Evolutionary conservation across 2,329 filamentous ascomycete genomes (phyloP), one percentile per base, ranked within the genome.

Genomic region (Hypoxylon sp.): DNA sequence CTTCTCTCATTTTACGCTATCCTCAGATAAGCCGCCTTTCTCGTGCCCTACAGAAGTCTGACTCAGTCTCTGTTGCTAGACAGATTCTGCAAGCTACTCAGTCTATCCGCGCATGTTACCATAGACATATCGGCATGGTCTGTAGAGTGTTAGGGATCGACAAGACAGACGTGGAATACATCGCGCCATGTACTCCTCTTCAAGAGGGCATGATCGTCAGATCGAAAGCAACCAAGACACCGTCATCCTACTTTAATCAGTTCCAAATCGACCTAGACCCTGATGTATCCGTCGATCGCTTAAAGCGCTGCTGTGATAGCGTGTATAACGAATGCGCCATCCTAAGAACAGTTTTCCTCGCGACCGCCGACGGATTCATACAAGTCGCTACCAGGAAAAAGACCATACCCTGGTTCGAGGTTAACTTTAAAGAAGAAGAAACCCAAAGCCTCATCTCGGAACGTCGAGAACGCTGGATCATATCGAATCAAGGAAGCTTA

Each of bases 181-280:
- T 97, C 56, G 89, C 89, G 0, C 94, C 94, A 3, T 97, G 94
- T 76, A 97, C 94, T 0, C 88, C 94, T 0, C 82, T 97, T 0
- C 94, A 98, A 75, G 89, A 95, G 77, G 94, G 94, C 0, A 95
- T 98, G 83, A 88, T 97, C 54, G 91, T 91, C 5, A 87, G 90
- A 53, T 90, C 90, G 24, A 77, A 92, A 39, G 86, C 80, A 0
- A 76, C 88, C 9, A 88, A 82, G 17, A 80, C 84, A 0, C 77
- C 81, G 0, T 83, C 85, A 0, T 80, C 91, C 0, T 98, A 98
- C 76, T 97, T 95, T 78, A 94, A 94, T 63, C 83, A 85, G 0
- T 97, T 98, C 75, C 80, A 80, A 0, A 89, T 95, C 47, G 72
- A 81, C 0, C 78, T 97, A 0, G 62, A 78, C 0, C 63, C 78